Percentiles rank a stretch among this genome's conserved stretches.
These are phyloP conservation scores for Thymus mandschuricus DNA, from an alignment of 257 asterid genomes.

Conservation along the genomic window DNA sequence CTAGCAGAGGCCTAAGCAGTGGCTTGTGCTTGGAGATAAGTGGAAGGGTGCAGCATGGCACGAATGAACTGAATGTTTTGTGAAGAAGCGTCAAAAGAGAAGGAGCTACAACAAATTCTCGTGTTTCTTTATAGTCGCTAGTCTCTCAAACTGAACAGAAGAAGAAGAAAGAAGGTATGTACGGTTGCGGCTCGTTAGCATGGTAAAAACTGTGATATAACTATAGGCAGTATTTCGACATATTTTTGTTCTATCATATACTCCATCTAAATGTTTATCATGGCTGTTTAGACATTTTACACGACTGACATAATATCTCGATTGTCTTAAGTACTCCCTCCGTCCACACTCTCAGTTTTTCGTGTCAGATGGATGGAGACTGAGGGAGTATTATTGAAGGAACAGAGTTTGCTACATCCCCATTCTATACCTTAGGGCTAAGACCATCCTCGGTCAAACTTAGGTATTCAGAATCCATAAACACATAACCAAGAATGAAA, in stretches of 20 bases:
- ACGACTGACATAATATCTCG: no score
- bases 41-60: slow-evolving; percentile 83
- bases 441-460: background rate
- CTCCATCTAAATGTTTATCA: no score
- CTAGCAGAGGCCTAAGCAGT: slow-evolving; percentile 40
- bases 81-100: slow-evolving; percentile 20
- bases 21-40: slow-evolving; percentile 90
- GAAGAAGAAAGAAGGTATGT: background rate
- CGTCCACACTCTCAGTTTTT: no score
- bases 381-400: background rate
- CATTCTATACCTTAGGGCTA: background rate
- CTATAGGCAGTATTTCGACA: background rate
- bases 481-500: background rate
- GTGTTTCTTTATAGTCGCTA: background rate
- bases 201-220: background rate
- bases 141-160: background rate
- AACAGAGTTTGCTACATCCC: background rate
- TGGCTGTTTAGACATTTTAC: no score
- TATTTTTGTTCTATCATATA: no score
- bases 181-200: background rate
- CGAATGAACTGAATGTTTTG: slow-evolving; percentile 46
- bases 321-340: no score
- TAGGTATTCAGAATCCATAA: background rate
- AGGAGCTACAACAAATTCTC: background rate
- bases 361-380: no score